Percentiles rank a stretch among this genome's conserved stretches.
Evolutionary conservation across 352 stramenopile genomes (phyloP).

Genomic region (Globisporangium polare): DNA sequence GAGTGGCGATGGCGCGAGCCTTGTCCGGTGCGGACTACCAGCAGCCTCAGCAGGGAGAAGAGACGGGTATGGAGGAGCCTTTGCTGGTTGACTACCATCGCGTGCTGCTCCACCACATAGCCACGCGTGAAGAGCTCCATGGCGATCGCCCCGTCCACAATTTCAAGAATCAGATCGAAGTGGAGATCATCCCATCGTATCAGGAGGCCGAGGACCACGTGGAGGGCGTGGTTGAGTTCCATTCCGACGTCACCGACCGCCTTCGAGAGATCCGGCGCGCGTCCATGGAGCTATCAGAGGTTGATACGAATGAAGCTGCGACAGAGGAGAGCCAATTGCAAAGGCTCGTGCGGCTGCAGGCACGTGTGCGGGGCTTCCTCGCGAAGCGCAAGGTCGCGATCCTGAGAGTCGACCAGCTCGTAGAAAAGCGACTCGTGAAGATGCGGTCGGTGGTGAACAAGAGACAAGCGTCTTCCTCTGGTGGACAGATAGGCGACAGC

Average conservation of each 20-base stretch:
- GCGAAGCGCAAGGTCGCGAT: constrained; percentile 31
- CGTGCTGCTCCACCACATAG: constrained; percentile 28
- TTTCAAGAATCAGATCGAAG: constrained; percentile 26
- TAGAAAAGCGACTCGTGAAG: constrained; percentile 38
- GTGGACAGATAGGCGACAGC: too few relatives aligned
- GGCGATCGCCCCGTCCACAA: constrained; percentile 22
- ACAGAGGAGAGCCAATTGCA: constrained; percentile 1
- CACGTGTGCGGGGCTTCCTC: constrained; percentile 41
- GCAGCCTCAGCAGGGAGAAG: neutral
- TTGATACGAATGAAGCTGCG: neutral
- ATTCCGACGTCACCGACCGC: constrained; percentile 24
- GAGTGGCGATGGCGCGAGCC: constrained; percentile 34
- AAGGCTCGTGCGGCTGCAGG: constrained; percentile 36
- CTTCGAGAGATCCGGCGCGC: constrained; percentile 30
- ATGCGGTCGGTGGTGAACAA: constrained; percentile 18
- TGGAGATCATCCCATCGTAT: constrained; percentile 38
- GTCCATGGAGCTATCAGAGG: constrained; percentile 10
- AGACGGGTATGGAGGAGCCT: neutral
- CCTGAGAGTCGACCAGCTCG: constrained; percentile 48
- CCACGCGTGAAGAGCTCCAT: constrained; percentile 23
- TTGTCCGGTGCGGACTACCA: constrained; percentile 23
- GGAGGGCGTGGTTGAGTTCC: constrained; percentile 28
- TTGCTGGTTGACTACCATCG: constrained; percentile 33
- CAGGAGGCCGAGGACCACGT: constrained; percentile 28
- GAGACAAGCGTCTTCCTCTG: constrained; percentile 10